Conservation (phyloP, 495 filamentous ascomycete genomes). For the Evernia prunastri region DNA sequence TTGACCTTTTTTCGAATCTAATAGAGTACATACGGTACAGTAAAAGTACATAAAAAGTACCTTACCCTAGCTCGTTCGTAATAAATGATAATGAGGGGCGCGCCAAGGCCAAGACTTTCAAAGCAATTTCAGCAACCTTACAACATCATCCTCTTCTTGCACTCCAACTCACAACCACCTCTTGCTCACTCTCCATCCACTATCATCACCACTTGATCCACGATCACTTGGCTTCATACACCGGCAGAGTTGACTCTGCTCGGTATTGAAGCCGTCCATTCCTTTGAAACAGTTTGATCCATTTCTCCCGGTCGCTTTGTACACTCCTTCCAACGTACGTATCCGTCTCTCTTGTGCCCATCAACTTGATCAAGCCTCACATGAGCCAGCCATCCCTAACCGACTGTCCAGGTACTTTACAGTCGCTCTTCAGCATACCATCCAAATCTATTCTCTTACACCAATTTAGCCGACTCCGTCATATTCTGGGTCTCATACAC, state of each 20-base stretch:
- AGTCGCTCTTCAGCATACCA: neutral
- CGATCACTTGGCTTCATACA: conserved; percentile 23
- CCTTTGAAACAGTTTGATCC: conserved; percentile 21
- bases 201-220: conserved; percentile 8
- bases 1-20: too few relatives aligned
- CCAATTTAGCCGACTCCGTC: neutral
- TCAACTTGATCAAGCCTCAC: neutral
- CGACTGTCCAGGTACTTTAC: neutral
- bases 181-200: conserved; percentile 13
- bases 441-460: neutral
- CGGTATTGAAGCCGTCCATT: conserved; percentile 29
- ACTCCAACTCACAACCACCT: neutral
- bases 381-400: neutral
- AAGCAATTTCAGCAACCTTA: neutral
- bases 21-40: too few relatives aligned
- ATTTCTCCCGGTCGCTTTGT: conserved; percentile 17
- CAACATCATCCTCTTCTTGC: neutral
- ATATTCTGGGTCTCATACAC: neutral
- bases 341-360: neutral
- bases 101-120: too few relatives aligned
- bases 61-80: too few relatives aligned
- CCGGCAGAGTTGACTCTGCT: conserved; percentile 23
- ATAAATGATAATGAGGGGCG: too few relatives aligned
- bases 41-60: too few relatives aligned
- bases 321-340: conserved; percentile 21